Evolutionary conservation across 345 rosid genomes (phyloP), one percentile per base, ranked within the genome.

Genomic region (Reutealis trisperma): DNA sequence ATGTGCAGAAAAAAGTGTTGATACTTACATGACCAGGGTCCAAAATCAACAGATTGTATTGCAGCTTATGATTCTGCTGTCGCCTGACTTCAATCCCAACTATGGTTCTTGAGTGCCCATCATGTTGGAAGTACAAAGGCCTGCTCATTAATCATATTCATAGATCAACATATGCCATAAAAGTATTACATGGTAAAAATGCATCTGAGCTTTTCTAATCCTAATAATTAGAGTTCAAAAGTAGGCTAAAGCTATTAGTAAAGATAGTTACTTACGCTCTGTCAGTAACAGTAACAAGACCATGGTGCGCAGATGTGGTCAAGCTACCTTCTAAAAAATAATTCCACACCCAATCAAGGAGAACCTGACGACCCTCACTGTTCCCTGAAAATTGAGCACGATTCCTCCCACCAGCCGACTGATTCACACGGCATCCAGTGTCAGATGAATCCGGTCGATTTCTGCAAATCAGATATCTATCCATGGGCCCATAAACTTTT

Each of bases 101-200:
- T 47, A 93, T 86, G 27, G 94, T 90, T 82, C 94, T 86, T 16
- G 96, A 93, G 81, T 91, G 98, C 34, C 96, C 98, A 68, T 91
- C 92, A 63, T 93, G 96, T 79, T 93, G 98, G 81, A 90, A 90
- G 80, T 93, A 93, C 75, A 93, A 87, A 8, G 98, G 96, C 84
- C 96, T 93, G 81, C 74, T 65, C 67, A 72, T 49, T 68, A 81
- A 30, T 81, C 68, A 73, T 42, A 73, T 16, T 11, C 12, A 67
- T 34, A 63, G 71, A 19, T 30, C 8, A 32, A 27, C 22, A 34
- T 51, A 77, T 57, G 21, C 16, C 42, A 54, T 32, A 34, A 44
- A 77, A 71, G 42, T 10, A 67, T 19, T 5, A 58, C 6, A n/a
- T 27, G 49, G 77, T 15, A 71, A 71, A n/a, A 22, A 79, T 37